Base-by-base conservation (phyloP, 1,284 basidiomycete species). In the Sporisorium iseilematis-ciliati region DNA sequence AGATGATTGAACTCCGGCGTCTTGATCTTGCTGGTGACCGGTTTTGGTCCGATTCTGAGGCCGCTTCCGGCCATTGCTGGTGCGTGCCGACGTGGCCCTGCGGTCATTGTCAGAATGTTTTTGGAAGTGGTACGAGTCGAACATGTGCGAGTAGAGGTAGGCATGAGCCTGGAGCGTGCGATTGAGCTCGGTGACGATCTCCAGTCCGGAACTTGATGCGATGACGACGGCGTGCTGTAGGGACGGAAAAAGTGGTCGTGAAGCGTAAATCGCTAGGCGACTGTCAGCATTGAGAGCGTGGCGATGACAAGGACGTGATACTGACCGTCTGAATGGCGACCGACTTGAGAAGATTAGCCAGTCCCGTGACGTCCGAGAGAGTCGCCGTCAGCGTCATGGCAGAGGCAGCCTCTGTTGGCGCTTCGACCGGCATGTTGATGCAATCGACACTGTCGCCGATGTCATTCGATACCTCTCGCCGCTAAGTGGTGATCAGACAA, bases 181-280 rank as follows among this genome's bases (percentile, higher is more conserved):
- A 5, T 92, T 90, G 82, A 95, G 93, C 86, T 97, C 93, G 11
- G 94, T 93, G n/a, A 90, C 89, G 31, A 96, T 89, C n/a, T 90
- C 90, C 68, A 97, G 86, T 1, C 93, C 94, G 33, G 88, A 88
- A 42, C 89, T 87, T 21, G 90, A 89, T 14, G 94, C 88, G 8
- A 89, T 90, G 56, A 96, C 87, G 1, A 90, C 91, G n/a, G 92
- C 94, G 48, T 77, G 70, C 48, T 49, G 48, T 49, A 8, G n/a
- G 25, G 23, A 50, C 6, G 21, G 23, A 25, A 16, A 20, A 25
- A 25, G 43, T 25, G 46, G 25, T n/a, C 16, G 31, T 8, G 11
- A 38, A 16, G 35, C 11, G 35, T 11, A 4, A n/a, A n/a, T n/a
- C n/a, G n/a, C n/a, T n/a, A n/a, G n/a, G n/a, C n/a, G n/a, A n/a